phyloP scores from a whole-genome alignment of 2,329 filamentous ascomycete species.

The Stagonosporopsis chrysanthemi region DNA sequence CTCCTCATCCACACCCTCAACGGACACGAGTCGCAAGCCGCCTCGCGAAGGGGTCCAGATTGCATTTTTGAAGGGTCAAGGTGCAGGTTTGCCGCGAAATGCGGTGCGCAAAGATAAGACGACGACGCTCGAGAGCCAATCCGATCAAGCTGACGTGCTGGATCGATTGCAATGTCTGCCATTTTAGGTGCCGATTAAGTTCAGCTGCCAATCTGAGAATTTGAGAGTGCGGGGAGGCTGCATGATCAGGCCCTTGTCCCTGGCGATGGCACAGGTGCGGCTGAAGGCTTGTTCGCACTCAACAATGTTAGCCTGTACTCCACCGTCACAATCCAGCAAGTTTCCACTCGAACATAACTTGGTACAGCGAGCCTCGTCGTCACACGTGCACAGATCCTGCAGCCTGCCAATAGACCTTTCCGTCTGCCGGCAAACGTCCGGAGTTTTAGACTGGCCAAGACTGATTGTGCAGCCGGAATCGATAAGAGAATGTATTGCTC shows the following conservation, averaged over 20 bases:
- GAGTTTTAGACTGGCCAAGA: conserved; percentile 7
- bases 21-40: background rate
- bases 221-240: conserved; percentile 3
- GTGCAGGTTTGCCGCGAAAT: background rate
- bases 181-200: background rate
- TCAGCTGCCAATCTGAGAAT: conserved; percentile 13
- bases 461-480: conserved; percentile 13
- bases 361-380: background rate
- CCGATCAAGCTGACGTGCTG: background rate
- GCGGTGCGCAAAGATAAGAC: background rate
- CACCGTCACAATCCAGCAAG: conserved; percentile 1
- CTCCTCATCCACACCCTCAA: background rate
- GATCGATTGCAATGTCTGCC: conserved; percentile 1
- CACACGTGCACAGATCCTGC: conserved; percentile 9
- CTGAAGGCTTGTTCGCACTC: conserved; percentile 8
- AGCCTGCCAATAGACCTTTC: background rate
- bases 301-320: background rate
- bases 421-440: conserved; percentile 10
- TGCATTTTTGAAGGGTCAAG: background rate
- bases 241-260: conserved; percentile 1
- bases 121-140: background rate
- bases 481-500: conserved; percentile 16
- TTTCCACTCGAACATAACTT: background rate
- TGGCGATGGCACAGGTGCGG: conserved; percentile 7
- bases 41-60: background rate